Percentiles rank a stretch among this genome's conserved stretches.
These are phyloP conservation scores for Dentipellis fragilis DNA, from an alignment of 768 basidiomycete genomes.

Conservation along the genomic window DNA sequence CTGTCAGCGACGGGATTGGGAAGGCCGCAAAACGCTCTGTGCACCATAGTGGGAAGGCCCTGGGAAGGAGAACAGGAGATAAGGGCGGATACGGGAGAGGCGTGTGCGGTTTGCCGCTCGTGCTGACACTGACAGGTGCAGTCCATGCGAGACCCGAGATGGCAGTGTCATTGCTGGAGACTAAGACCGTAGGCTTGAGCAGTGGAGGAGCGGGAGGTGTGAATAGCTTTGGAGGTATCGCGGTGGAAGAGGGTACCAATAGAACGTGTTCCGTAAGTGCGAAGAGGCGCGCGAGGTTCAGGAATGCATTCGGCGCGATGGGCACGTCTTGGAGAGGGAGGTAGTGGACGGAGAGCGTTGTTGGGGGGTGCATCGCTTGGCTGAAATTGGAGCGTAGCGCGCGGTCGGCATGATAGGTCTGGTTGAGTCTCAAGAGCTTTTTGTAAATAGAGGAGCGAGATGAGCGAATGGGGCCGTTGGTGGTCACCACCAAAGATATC, in stretches of 20 bases:
- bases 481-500: constrained; percentile 9
- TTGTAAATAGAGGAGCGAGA: background rate
- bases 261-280: constrained; percentile 36
- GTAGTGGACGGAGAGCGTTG: constrained; percentile 19
- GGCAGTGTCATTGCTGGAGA: constrained; percentile 14
- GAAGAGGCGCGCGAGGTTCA: constrained; percentile 58
- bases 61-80: constrained; percentile 34
- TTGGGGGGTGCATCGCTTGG: background rate
- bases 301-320: constrained; percentile 39
- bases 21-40: constrained; percentile 32
- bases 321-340: constrained; percentile 35
- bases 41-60: constrained; percentile 48
- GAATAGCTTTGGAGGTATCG: constrained; percentile 11
- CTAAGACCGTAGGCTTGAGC: background rate
- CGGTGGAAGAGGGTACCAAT: constrained; percentile 40
- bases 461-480: background rate
- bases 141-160: constrained; percentile 7
- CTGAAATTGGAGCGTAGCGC: background rate
- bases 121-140: constrained; percentile 12
- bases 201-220: background rate
- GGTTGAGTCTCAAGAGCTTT: background rate
- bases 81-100: constrained; percentile 30
- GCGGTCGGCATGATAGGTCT: too few species aligned
- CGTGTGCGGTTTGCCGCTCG: constrained; percentile 16
- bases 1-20: constrained; percentile 22